These are phyloP conservation scores for Quercus bicolor DNA, from an alignment of 306 rosid species.

Conservation along the genomic window DNA sequence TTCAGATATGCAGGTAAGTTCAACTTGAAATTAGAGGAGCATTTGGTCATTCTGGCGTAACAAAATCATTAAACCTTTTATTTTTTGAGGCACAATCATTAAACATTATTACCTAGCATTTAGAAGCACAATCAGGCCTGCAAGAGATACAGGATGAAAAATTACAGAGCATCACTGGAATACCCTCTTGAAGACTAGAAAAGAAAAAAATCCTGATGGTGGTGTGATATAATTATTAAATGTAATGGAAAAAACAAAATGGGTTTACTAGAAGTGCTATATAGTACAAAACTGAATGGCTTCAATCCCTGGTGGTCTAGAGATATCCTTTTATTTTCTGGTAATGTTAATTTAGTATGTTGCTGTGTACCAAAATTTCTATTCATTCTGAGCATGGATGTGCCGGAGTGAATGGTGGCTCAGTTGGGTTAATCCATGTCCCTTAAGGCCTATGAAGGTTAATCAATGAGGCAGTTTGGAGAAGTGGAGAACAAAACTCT, in stretches of 20 bases:
- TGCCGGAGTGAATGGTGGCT: not conserved
- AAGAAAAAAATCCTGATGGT: not conserved
- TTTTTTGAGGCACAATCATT: not conserved
- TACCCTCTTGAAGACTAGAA: not conserved
- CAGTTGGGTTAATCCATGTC: not conserved
- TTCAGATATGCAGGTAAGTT: constrained; percentile 71
- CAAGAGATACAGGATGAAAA: not conserved
- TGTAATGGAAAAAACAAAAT: not conserved
- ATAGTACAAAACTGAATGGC: not conserved
- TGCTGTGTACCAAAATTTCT: not conserved
- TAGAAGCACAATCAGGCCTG: not conserved
- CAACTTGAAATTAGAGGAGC: not conserved
- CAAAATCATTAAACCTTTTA: not conserved
- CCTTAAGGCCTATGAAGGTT: not conserved
- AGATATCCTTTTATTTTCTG: not conserved
- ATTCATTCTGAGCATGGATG: not conserved
- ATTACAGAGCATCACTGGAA: not conserved
- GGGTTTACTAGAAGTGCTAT: not conserved
- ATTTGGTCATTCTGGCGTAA: not conserved
- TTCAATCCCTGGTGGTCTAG: not conserved
- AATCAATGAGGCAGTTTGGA: not conserved
- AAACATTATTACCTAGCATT: not conserved
- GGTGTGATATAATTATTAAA: not conserved
- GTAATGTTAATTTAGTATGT: not conserved
- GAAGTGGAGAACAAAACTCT: not conserved